Percentiles rank a stretch among this genome's conserved stretches.
phyloP scores from a whole-genome alignment of 2,329 filamentous ascomycete genomes.

The Cryphonectria carpinicola region DNA sequence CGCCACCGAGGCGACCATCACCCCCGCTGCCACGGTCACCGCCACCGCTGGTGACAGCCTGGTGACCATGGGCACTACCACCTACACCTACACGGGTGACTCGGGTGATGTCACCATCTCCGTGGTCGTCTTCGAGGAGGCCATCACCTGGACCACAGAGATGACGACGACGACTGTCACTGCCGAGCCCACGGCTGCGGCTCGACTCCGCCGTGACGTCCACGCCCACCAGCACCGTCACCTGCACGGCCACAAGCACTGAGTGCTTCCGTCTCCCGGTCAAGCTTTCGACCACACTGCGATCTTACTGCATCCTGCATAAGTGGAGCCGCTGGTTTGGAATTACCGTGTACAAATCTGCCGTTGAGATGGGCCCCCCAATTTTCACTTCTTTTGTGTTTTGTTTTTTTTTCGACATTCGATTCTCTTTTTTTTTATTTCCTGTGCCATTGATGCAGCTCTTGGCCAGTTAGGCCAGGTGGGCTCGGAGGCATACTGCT shows the following conservation, averaged over 20 bases:
- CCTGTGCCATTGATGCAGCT: conserved; percentile 25
- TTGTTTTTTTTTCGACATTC: conserved; percentile 16
- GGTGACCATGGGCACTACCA: conserved; percentile 22
- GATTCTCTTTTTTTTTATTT: conserved; percentile 18
- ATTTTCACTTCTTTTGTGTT: conserved; percentile 20
- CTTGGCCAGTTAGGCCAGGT: conserved; percentile 25
- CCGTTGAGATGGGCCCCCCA: conserved; percentile 24
- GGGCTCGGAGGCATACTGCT: conserved; percentile 25
- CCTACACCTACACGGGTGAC: conserved; percentile 25
- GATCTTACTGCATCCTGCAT: conserved; percentile 27
- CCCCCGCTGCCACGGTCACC: conserved; percentile 1
- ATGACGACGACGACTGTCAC: conserved; percentile 48
- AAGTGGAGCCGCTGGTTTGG: conserved; percentile 24
- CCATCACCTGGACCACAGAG: conserved; percentile 56
- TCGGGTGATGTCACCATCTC: conserved; percentile 44
- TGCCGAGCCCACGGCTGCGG: conserved; percentile 36
- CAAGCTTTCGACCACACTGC: conserved; percentile 16
- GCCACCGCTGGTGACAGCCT: conserved; percentile 8
- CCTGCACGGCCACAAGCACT: conserved; percentile 28
- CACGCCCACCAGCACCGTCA: conserved; percentile 45
- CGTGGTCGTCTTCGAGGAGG: conserved; percentile 62
- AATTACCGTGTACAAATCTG: conserved; percentile 29
- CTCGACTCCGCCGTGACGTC: conserved; percentile 40
- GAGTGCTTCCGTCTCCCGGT: conserved; percentile 14
- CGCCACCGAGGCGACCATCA: not conserved